Percentiles rank a stretch among this genome's conserved stretches.
These are phyloP conservation scores for Chaetothyriales sp. DNA, from an alignment of 2,329 filamentous ascomycete species.

Conservation along the genomic window DNA sequence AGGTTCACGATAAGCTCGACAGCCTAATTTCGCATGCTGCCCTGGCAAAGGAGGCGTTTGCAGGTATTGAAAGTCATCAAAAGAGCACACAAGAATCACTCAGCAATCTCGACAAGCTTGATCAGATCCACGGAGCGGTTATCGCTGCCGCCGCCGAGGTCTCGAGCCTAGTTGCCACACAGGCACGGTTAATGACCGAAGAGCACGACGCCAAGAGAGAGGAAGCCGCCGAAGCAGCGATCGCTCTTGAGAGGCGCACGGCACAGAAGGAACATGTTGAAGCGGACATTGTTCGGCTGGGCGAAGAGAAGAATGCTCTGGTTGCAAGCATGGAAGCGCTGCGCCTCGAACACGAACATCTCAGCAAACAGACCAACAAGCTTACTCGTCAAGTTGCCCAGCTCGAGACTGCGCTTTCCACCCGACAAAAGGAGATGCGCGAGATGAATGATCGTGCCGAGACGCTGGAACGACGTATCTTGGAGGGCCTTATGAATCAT, in stretches of 20 bases:
- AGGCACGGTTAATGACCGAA: constrained; percentile 60
- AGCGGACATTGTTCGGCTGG: constrained; percentile 35
- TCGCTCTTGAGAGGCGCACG: constrained; percentile 65
- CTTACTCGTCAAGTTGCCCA: constrained; percentile 77
- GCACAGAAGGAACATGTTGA: constrained; percentile 52
- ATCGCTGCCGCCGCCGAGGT: constrained; percentile 73
- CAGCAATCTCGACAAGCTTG: constrained; percentile 64
- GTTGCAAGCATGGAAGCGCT: constrained; percentile 41
- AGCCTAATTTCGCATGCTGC: constrained; percentile 28
- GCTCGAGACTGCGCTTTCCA: constrained; percentile 74
- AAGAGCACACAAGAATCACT: constrained; percentile 56
- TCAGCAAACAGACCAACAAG: constrained; percentile 64
- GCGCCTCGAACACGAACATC: constrained; percentile 45
- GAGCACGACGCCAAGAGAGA: constrained; percentile 68
- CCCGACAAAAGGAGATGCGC: constrained; percentile 80
- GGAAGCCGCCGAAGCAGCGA: constrained; percentile 63
- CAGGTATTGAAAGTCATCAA: constrained; percentile 47
- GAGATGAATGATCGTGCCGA: constrained; percentile 85
- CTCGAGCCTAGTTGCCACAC: constrained; percentile 62
- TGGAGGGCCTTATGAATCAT: constrained; percentile 93
- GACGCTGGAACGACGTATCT: constrained; percentile 74
- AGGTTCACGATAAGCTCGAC: constrained; percentile 51
- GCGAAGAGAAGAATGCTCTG: constrained; percentile 49
- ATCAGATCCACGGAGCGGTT: constrained; percentile 80
- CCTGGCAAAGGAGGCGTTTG: constrained; percentile 29